A percentile compares a stretch with the other conserved stretches of the same genome.
phyloP scores from a whole-genome alignment of 768 basidiomycete genomes.

The Terana coerulea region DNA sequence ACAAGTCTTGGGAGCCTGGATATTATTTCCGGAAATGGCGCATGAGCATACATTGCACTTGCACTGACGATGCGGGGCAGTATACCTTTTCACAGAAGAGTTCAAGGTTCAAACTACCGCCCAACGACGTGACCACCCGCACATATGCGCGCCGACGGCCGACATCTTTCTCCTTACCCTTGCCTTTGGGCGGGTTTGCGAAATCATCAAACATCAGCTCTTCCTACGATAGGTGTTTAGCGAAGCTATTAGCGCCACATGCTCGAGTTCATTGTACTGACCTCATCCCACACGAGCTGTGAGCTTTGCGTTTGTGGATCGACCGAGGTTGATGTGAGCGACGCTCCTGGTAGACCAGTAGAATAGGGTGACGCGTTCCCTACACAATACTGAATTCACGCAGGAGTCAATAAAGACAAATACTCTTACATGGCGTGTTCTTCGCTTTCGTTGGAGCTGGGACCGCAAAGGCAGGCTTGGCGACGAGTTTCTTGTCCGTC shows the following conservation, averaged over 20 bases:
- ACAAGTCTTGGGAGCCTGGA: conserved; percentile 93
- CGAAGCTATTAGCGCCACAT: not conserved
- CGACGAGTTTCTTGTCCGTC: conserved; percentile 23
- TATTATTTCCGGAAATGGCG: not conserved
- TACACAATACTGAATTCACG: conserved; percentile 29
- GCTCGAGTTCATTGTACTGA: conserved; percentile 23
- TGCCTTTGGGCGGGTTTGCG: conserved; percentile 71
- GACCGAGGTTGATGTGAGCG: conserved; percentile 88
- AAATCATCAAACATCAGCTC: conserved; percentile 98
- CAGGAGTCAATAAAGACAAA: not conserved
- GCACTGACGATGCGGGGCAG: not conserved
- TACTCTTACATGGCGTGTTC: conserved; percentile 59
- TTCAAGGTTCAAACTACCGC: conserved; percentile 83
- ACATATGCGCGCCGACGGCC: conserved; percentile 92
- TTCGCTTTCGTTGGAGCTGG: conserved; percentile 47
- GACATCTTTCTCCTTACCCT: conserved; percentile 91
- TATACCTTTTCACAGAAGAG: conserved; percentile 85
- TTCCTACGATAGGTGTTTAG: conserved; percentile 46
- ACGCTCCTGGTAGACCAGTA: conserved; percentile 86
- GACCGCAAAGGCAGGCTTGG: conserved; percentile 29
- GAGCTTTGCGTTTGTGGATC: conserved; percentile 70
- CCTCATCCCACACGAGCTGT: conserved; percentile 93
- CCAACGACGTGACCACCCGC: conserved; percentile 90
- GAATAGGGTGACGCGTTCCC: conserved; percentile 94
- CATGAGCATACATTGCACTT: not conserved